phyloP scores from a whole-genome alignment of 2,329 filamentous ascomycete species.

The Claviceps purpurea region DNA sequence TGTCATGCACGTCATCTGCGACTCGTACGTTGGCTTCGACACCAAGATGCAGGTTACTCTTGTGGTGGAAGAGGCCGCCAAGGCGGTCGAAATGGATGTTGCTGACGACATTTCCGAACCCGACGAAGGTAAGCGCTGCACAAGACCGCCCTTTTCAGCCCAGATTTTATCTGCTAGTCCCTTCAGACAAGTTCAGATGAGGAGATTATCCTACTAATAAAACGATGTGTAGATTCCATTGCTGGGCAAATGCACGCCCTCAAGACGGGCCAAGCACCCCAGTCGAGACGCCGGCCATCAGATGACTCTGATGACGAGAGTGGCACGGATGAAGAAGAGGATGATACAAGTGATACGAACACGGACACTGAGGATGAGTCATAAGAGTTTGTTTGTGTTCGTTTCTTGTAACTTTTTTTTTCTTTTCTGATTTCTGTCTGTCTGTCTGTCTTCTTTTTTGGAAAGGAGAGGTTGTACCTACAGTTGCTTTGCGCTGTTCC shows the following conservation, averaged over 20 bases:
- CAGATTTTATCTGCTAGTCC: no score
- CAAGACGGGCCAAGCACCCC: slow-evolving; percentile 53
- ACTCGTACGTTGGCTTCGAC: slow-evolving; percentile 91
- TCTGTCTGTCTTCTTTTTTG: neutral
- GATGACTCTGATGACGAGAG: slow-evolving; percentile 69
- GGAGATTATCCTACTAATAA: neutral
- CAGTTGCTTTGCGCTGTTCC: neutral
- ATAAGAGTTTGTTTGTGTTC: slow-evolving; percentile 11
- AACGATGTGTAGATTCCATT: slow-evolving; percentile 58
- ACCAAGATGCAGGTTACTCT: slow-evolving; percentile 83
- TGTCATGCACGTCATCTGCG: slow-evolving; percentile 83
- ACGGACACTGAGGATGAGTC: slow-evolving; percentile 53
- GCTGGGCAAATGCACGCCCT: slow-evolving; percentile 83
- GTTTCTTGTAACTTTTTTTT: neutral
- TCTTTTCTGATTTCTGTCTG: neutral
- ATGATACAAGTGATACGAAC: slow-evolving; percentile 55
- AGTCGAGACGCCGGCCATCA: slow-evolving; percentile 41
- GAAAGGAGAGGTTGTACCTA: neutral
- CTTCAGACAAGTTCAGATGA: no score
- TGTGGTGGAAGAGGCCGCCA: slow-evolving; percentile 76
- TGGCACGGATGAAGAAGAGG: slow-evolving; percentile 55
- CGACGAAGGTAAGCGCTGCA: slow-evolving; percentile 68
- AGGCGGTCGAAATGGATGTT: slow-evolving; percentile 64
- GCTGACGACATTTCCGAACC: slow-evolving; percentile 97
- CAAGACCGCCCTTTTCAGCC: no score